These are phyloP conservation scores for Zarea fungicola DNA, from an alignment of 2,329 filamentous ascomycete genomes.

Conservation along the genomic window DNA sequence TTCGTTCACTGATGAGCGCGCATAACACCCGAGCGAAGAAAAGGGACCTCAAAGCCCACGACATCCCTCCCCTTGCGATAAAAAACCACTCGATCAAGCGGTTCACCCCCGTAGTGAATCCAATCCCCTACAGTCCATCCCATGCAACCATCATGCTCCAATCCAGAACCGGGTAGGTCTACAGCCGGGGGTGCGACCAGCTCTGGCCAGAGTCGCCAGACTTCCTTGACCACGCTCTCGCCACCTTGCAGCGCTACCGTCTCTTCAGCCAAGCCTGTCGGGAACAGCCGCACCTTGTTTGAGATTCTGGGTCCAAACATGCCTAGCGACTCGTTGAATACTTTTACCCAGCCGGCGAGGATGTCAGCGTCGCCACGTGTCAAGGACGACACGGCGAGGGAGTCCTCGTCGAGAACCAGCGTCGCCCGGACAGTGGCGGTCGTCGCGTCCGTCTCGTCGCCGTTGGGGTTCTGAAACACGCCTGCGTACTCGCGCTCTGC, in stretches of 20 bases:
- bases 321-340: slow-evolving; percentile 23
- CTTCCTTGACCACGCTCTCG: slow-evolving; percentile 16
- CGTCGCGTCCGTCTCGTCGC: background rate
- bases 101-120: slow-evolving; percentile 30
- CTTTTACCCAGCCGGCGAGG: slow-evolving; percentile 14
- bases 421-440: slow-evolving; percentile 14
- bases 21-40: slow-evolving; percentile 25
- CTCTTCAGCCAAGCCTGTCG: slow-evolving; percentile 18
- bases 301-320: slow-evolving; percentile 18
- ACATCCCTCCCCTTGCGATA: slow-evolving; percentile 22
- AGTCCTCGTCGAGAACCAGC: slow-evolving; percentile 22
- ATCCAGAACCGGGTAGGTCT: slow-evolving; percentile 23
- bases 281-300: slow-evolving; percentile 22
- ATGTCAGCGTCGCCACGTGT: slow-evolving; percentile 20
- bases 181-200: slow-evolving; percentile 15
- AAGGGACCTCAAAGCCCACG: slow-evolving; percentile 28
- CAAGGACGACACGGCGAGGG: slow-evolving; percentile 20
- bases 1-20: background rate
- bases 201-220: slow-evolving; percentile 26
- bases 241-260: slow-evolving; percentile 14
- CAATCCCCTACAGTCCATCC: slow-evolving; percentile 30
- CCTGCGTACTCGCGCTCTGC: slow-evolving; percentile 19
- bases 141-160: slow-evolving; percentile 22
- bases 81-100: slow-evolving; percentile 29
- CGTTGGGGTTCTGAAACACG: slow-evolving; percentile 5